phyloP scores from a whole-genome alignment of 78 protist genomes.

The Tieghemostelium lacteum region DNA sequence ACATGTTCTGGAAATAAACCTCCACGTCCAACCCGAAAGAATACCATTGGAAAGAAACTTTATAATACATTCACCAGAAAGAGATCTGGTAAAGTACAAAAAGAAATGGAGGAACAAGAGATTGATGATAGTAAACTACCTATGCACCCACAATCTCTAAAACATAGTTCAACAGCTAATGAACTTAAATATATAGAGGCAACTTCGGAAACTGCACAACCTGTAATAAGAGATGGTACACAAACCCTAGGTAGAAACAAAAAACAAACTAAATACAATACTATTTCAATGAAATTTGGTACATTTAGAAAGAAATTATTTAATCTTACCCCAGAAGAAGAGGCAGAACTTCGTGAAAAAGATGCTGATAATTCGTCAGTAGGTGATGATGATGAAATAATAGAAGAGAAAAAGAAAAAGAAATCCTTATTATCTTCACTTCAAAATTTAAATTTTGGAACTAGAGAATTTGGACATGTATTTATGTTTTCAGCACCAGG shows the following conservation, averaged over 20 bases:
- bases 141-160: neutral
- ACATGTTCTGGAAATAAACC: no score
- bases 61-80: constrained; percentile 25
- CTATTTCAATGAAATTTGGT: constrained; percentile 16
- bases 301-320: constrained; percentile 50
- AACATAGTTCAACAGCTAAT: neutral
- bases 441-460: neutral
- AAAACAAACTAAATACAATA: constrained; percentile 10
- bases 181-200: neutral
- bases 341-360: constrained; percentile 1
- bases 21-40: no score
- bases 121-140: neutral
- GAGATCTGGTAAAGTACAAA: constrained; percentile 15
- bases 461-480: constrained; percentile 52
- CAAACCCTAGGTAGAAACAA: neutral
- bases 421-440: neutral
- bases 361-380: neutral
- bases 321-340: neutral
- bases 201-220: neutral
- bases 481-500: constrained; percentile 17
- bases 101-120: neutral
- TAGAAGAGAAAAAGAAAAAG: constrained; percentile 15
- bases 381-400: neutral
- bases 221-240: neutral
- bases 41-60: constrained; percentile 13